Percentiles rank a stretch among this genome's conserved stretches.
Conservation (phyloP, 305 asterid species). For the Fraxinus xanthoxyloides region DNA sequence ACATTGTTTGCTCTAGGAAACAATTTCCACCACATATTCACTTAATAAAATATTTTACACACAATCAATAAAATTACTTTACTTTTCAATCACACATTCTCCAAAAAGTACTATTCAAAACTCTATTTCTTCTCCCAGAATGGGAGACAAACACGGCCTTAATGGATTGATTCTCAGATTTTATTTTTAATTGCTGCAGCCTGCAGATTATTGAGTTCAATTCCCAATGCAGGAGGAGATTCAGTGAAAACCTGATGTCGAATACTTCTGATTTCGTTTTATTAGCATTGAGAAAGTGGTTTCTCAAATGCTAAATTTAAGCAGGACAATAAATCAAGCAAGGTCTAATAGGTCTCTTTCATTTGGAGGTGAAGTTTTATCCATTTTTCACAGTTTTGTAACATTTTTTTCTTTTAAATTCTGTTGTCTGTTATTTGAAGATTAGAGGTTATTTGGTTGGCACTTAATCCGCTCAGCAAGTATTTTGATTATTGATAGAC, state of each 20-base stretch:
- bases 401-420: background rate
- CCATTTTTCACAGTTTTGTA: background rate
- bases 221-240: constrained; percentile 20
- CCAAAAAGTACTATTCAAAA: no score
- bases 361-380: constrained; percentile 64
- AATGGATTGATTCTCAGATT: background rate
- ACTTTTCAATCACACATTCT: no score
- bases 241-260: constrained; percentile 37
- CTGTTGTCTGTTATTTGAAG: background rate
- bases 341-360: constrained; percentile 74
- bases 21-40: no score
- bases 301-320: constrained; percentile 63
- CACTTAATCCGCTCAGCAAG: background rate
- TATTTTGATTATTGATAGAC: background rate
- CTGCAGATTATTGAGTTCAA: background rate
- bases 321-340: constrained; percentile 68
- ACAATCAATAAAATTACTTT: no score
- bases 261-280: constrained; percentile 23
- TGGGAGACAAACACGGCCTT: no score
- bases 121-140: no score
- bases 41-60: no score
- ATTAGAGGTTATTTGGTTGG: background rate
- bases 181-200: no score
- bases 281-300: constrained; percentile 32
- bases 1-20: no score